These are phyloP conservation scores for Dillenia suffruticosa DNA, from an alignment of 164 flowering plant species.

Conservation along the genomic window DNA sequence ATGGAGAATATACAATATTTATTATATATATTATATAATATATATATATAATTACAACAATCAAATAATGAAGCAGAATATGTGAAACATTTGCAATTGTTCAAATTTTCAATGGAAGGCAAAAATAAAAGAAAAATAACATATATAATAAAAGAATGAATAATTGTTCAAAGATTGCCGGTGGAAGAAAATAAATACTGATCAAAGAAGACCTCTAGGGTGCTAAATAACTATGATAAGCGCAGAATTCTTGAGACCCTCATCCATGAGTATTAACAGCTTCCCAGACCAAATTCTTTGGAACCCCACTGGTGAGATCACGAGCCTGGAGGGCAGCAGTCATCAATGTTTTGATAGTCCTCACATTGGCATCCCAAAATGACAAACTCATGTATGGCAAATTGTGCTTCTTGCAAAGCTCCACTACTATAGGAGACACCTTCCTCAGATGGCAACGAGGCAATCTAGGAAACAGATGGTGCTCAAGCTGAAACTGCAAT, in stretches of 20 bases:
- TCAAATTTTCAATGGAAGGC: no score
- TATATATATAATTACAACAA: no score
- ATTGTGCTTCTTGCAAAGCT: constrained; percentile 67
- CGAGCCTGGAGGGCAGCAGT: constrained; percentile 62
- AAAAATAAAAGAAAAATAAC: no score
- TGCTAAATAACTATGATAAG: no score
- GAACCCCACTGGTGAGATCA: constrained; percentile 31
- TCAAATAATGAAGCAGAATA: no score
- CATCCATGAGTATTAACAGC: constrained; percentile 71
- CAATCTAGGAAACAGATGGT: constrained; percentile 66
- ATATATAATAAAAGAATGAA: no score
- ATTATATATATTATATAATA: no score
- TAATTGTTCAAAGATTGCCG: no score
- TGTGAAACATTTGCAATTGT: no score
- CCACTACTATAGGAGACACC: constrained; percentile 47
- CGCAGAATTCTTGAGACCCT: constrained; percentile 1
- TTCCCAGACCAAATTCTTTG: constrained; percentile 65
- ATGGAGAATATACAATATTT: no score
- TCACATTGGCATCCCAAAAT: constrained; percentile 49
- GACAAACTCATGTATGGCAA: constrained; percentile 51
- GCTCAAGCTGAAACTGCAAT: constrained; percentile 68
- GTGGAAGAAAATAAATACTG: no score
- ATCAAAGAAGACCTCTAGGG: no score
- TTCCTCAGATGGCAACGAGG: constrained; percentile 60
- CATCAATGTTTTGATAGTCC: constrained; percentile 46